phyloP scores from a whole-genome alignment of 768 basidiomycete genomes.

The Trichaptum fuscoviolaceum region DNA sequence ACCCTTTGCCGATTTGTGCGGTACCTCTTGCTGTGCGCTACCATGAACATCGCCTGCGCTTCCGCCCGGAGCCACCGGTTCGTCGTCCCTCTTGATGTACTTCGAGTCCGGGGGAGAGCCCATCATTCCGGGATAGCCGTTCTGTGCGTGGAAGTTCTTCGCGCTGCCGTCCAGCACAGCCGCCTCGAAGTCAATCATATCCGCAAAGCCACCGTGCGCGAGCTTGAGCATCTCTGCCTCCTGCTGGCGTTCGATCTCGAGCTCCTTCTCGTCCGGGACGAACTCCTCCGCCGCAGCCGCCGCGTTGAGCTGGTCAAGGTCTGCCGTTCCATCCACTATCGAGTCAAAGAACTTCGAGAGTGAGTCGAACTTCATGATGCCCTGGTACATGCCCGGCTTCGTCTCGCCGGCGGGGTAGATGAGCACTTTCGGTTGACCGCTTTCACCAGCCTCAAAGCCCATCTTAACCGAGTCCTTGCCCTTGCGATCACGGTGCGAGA shows the following conservation, averaged over 20 bases:
- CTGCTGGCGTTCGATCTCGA: constrained; percentile 45
- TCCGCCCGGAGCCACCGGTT: neutral
- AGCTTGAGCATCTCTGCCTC: constrained; percentile 50
- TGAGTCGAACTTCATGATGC: constrained; percentile 71
- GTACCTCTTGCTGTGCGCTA: neutral
- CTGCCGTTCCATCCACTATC: constrained; percentile 60
- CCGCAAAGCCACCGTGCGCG: constrained; percentile 44
- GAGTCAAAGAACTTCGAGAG: constrained; percentile 71
- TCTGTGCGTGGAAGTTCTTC: constrained; percentile 36
- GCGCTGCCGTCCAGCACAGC: constrained; percentile 38
- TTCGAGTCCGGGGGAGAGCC: constrained; percentile 24
- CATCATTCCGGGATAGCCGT: constrained; percentile 42
- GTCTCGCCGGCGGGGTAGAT: constrained; percentile 60
- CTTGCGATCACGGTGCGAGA: constrained; percentile 58
- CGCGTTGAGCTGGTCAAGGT: constrained; percentile 42
- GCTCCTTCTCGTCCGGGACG: constrained; percentile 33
- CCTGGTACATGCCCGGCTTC: constrained; percentile 59
- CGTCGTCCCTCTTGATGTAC: neutral
- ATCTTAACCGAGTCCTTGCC: constrained; percentile 53
- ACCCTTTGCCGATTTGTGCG: neutral
- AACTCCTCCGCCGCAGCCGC: constrained; percentile 37
- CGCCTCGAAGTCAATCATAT: constrained; percentile 48
- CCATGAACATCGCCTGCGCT: neutral
- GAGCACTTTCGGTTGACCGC: constrained; percentile 58
- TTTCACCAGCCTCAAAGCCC: constrained; percentile 50